A percentile compares a stretch with the other conserved stretches of the same genome.
Conservation (phyloP, 2,329 filamentous ascomycete genomes). For the Neoascochyta sp. region DNA sequence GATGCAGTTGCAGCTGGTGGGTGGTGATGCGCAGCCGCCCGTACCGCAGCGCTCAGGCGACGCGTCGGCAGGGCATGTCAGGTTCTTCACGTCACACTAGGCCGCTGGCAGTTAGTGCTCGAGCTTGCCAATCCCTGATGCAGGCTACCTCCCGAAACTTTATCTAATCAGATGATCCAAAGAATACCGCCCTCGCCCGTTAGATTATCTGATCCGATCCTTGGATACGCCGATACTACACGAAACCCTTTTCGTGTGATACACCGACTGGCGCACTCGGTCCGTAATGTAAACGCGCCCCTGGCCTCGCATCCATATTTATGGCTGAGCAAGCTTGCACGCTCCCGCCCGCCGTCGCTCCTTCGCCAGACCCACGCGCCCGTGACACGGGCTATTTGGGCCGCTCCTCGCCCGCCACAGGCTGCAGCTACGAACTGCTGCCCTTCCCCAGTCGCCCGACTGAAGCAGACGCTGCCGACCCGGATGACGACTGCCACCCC, state of each 20-base stretch:
- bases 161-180: conserved; percentile 27
- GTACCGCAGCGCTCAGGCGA: conserved; percentile 8
- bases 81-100: too few relatives aligned
- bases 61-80: too few relatives aligned
- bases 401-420: conserved; percentile 15
- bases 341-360: conserved; percentile 14
- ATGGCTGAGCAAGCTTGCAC: conserved; percentile 18
- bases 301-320: conserved; percentile 19
- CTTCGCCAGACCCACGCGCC: conserved; percentile 17
- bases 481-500: conserved; percentile 27
- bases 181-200: too few relatives aligned
- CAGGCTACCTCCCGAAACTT: conserved; percentile 4
- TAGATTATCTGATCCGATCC: conserved; percentile 28
- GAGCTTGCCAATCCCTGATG: too few relatives aligned
- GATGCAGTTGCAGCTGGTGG: conserved; percentile 6
- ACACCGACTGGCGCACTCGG: conserved; percentile 17
- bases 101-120: too few relatives aligned
- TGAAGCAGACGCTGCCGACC: conserved; percentile 22
- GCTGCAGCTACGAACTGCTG: conserved; percentile 32
- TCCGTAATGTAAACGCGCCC: conserved; percentile 18
- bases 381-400: conserved; percentile 19
- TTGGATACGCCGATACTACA: conserved; percentile 17
- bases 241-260: conserved; percentile 21
- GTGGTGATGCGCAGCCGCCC: conserved; percentile 14
- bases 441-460: conserved; percentile 25